Percentiles rank a stretch among this genome's conserved stretches.
Evolutionary conservation across 2,329 filamentous ascomycete species (phyloP).

Genomic region (Rachicladosporium sp.): DNA sequence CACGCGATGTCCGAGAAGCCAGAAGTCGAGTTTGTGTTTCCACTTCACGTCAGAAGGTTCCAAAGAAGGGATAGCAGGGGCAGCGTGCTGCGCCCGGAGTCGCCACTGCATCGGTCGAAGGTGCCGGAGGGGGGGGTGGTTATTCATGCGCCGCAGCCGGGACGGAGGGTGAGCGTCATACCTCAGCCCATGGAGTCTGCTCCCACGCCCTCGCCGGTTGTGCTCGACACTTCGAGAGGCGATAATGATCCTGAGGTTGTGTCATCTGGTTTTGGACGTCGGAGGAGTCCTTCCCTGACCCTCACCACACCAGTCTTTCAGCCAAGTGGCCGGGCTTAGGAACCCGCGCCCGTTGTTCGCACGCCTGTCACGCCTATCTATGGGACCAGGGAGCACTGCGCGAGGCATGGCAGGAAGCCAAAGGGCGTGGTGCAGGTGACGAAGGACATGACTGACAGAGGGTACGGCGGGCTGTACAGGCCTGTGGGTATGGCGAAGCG

Average conservation of each 20-base stretch:
- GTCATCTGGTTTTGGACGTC: neutral
- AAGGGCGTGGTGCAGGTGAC: slow-evolving; percentile 4
- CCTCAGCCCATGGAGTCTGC: slow-evolving; percentile 2
- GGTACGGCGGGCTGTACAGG: slow-evolving; percentile 18
- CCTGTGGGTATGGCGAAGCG: slow-evolving; percentile 14
- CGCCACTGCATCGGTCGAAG: slow-evolving; percentile 13
- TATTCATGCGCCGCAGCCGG: slow-evolving; percentile 15
- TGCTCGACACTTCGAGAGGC: slow-evolving; percentile 1
- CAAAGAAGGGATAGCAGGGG: slow-evolving; percentile 13
- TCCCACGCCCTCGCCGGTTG: neutral
- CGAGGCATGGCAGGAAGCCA: slow-evolving; percentile 18
- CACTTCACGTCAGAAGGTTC: slow-evolving; percentile 17
- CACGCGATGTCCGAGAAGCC: neutral
- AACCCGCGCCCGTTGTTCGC: neutral
- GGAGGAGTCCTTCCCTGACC: slow-evolving; percentile 1
- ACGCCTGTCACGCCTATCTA: slow-evolving; percentile 11
- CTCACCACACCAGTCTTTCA: neutral
- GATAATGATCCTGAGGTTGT: slow-evolving; percentile 1
- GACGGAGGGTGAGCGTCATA: slow-evolving; percentile 3
- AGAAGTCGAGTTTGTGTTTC: slow-evolving; percentile 13
- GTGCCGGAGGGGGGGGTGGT: slow-evolving; percentile 9
- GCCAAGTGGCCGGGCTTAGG: slow-evolving; percentile 4
- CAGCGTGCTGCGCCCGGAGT: slow-evolving; percentile 12
- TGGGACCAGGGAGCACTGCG: slow-evolving; percentile 17
- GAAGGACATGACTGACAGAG: slow-evolving; percentile 16